These are phyloP conservation scores for Pseudomonodictys pantanalensis DNA, from an alignment of 495 filamentous ascomycete species.

Conservation along the genomic window DNA sequence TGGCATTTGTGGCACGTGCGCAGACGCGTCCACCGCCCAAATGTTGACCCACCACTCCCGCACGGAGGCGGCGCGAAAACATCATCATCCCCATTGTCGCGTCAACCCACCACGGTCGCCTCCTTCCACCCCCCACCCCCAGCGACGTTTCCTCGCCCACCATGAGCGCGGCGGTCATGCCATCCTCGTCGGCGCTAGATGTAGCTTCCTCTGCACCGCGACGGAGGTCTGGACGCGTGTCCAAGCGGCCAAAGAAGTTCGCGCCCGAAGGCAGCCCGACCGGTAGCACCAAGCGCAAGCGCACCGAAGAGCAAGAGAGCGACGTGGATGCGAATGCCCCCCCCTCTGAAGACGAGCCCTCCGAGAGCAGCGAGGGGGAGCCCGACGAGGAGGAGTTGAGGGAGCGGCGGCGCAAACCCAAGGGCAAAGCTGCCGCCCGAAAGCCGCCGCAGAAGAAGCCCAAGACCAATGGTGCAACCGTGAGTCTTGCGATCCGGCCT, in stretches of 20 bases:
- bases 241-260: slow-evolving; percentile 31
- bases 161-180: slow-evolving; percentile 52
- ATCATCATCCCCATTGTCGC: neutral
- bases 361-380: slow-evolving; percentile 55
- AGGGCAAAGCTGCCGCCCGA: slow-evolving; percentile 39
- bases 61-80: no score
- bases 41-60: no score
- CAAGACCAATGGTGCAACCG: slow-evolving; percentile 38
- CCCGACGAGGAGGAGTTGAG: slow-evolving; percentile 66
- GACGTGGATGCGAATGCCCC: slow-evolving; percentile 39
- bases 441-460: slow-evolving; percentile 67
- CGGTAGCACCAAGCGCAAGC: slow-evolving; percentile 55
- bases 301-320: slow-evolving; percentile 47
- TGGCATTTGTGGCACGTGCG: no score
- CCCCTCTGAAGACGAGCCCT: slow-evolving; percentile 47
- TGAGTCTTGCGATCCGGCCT: slow-evolving; percentile 41
- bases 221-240: slow-evolving; percentile 66
- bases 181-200: slow-evolving; percentile 55
- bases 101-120: neutral
- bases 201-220: slow-evolving; percentile 50
- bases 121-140: neutral
- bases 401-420: slow-evolving; percentile 52
- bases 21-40: no score
- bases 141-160: slow-evolving; percentile 14
- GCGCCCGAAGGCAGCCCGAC: slow-evolving; percentile 33